A percentile compares a stretch with the other conserved stretches of the same genome.
Conservation (phyloP, 805 yeast species). For the Hemisphaericaspora nanyangensis region DNA sequence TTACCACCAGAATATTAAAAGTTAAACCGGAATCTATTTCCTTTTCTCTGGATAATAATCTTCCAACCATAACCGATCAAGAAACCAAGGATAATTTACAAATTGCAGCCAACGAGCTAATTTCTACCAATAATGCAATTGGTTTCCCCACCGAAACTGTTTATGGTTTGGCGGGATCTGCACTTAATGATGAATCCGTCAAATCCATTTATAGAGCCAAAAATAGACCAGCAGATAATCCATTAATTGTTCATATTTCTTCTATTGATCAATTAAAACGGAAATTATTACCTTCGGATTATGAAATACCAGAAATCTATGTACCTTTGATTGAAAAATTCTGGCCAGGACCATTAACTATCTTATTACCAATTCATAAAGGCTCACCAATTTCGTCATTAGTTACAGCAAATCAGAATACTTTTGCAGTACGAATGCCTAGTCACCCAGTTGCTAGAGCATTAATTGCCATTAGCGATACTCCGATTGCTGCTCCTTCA, state of each 20-base stretch:
- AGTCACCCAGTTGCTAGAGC: constrained; percentile 87
- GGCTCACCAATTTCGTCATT: constrained; percentile 60
- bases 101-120: constrained; percentile 57
- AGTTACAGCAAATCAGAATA: constrained; percentile 84
- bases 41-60: constrained; percentile 40
- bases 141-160: constrained; percentile 98
- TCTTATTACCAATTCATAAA: constrained; percentile 60
- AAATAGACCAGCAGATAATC: constrained; percentile 93
- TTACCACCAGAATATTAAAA: constrained; percentile 40
- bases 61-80: constrained; percentile 49
- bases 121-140: constrained; percentile 55
- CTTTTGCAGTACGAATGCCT: constrained; percentile 92
- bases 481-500: constrained; percentile 95
- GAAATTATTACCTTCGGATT: constrained; percentile 46
- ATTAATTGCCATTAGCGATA: constrained; percentile 73
- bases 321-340: constrained; percentile 57
- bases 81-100: constrained; percentile 47
- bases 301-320: constrained; percentile 66
- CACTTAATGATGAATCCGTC: constrained; percentile 70
- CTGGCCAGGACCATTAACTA: constrained; percentile 98
- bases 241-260: constrained; percentile 85
- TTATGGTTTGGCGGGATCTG: constrained; percentile 91
- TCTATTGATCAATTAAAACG: constrained; percentile 68
- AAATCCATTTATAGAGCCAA: constrained; percentile 78
- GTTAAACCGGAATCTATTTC: constrained; percentile 52